These are phyloP conservation scores for Microsporum audouinii DNA, from an alignment of 2,329 filamentous ascomycete species.

Conservation along the genomic window DNA sequence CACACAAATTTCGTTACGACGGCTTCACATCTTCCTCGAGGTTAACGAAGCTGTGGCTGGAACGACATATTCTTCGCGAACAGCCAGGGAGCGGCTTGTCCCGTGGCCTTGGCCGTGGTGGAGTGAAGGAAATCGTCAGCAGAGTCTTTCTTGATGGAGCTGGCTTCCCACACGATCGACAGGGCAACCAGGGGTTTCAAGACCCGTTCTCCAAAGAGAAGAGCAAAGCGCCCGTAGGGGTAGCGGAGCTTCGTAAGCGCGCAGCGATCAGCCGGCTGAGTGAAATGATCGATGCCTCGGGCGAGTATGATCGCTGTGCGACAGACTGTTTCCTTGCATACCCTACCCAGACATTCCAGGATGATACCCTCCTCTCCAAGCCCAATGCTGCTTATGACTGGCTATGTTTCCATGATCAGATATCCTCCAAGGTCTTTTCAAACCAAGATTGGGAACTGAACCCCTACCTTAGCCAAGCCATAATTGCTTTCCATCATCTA, in stretches of 20 bases:
- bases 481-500: slow-evolving; percentile 80
- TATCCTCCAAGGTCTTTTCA: slow-evolving; percentile 67
- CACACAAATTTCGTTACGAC: slow-evolving; percentile 44
- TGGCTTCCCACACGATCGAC: slow-evolving; percentile 42
- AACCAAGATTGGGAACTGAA: slow-evolving; percentile 87
- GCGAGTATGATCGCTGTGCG: slow-evolving; percentile 51
- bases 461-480: slow-evolving; percentile 74
- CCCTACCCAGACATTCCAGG: slow-evolving; percentile 78
- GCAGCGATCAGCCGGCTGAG: slow-evolving; percentile 47
- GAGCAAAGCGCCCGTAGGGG: slow-evolving; percentile 37
- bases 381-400: slow-evolving; percentile 82
- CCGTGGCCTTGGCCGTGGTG: slow-evolving; percentile 51
- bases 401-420: slow-evolving; percentile 82
- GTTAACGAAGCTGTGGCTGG: slow-evolving; percentile 51
- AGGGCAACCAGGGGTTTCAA: slow-evolving; percentile 28
- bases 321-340: slow-evolving; percentile 74
- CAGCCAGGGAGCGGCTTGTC: slow-evolving; percentile 44
- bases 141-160: slow-evolving; percentile 55
- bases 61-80: slow-evolving; percentile 45
- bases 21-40: slow-evolving; percentile 25
- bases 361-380: slow-evolving; percentile 82
- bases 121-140: slow-evolving; percentile 53
- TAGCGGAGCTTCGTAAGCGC: slow-evolving; percentile 49
- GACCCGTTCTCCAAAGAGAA: slow-evolving; percentile 22
- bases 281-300: slow-evolving; percentile 52